A percentile compares a stretch with the other conserved stretches of the same genome.
Evolutionary conservation across 2,329 filamentous ascomycete species (phyloP).

Genomic region (Botrytis sinoallii): DNA sequence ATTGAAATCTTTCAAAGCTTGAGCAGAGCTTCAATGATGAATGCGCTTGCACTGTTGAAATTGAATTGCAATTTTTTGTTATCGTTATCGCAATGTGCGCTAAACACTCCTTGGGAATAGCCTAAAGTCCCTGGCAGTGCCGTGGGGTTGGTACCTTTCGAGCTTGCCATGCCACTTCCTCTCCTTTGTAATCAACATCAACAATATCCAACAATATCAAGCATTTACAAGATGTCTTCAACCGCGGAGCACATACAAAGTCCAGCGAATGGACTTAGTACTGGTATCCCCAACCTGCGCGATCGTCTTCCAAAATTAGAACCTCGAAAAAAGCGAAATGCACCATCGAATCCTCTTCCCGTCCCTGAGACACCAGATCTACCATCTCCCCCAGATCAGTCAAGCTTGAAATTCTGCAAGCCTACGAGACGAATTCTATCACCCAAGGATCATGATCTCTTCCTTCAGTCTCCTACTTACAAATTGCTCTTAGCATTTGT

Average conservation of each 20-base stretch:
- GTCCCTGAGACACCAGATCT: constrained; percentile 74
- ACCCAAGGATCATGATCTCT: constrained; percentile 73
- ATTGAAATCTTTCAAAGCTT: constrained; percentile 9
- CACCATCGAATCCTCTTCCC: constrained; percentile 55
- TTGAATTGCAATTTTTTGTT: constrained; percentile 14
- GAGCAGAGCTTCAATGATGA: not conserved
- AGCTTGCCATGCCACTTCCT: not conserved
- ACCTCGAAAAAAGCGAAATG: constrained; percentile 55
- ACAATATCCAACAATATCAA: constrained; percentile 11
- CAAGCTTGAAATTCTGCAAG: constrained; percentile 57
- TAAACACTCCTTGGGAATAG: constrained; percentile 14
- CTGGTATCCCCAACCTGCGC: constrained; percentile 48
- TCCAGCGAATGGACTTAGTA: constrained; percentile 19
- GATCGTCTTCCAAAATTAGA: constrained; percentile 64
- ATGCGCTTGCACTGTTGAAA: not conserved
- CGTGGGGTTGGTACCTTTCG: not conserved
- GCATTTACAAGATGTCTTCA: constrained; percentile 32
- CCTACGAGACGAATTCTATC: constrained; percentile 82
- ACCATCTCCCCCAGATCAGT: constrained; percentile 62
- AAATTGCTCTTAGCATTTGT: constrained; percentile 77
- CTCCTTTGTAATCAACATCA: constrained; percentile 5
- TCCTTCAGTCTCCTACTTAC: constrained; percentile 73
- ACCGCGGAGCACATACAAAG: constrained; percentile 22
- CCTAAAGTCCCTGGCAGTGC: not conserved
- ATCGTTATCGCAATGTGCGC: constrained; percentile 16